Percentiles rank a stretch among this genome's conserved stretches.
phyloP scores from a whole-genome alignment of 805 yeast genomes.

The Wickerhamiella galacta region DNA sequence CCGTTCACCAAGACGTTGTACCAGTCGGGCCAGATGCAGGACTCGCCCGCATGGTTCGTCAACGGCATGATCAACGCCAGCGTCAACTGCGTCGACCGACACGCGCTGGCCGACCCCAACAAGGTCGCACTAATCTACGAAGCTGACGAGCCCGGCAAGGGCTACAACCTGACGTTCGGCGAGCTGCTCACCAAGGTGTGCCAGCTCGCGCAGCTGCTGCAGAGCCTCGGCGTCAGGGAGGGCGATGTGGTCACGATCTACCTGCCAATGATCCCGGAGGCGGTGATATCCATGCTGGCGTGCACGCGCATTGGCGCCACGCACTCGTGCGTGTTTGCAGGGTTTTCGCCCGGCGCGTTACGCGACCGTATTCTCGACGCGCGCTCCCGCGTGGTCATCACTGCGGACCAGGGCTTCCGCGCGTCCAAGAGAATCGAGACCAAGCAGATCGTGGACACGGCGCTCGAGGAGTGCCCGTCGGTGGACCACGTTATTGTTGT shows the following conservation, averaged over 20 bases:
- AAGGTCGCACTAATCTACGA: slow-evolving; percentile 60
- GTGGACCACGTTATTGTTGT: slow-evolving; percentile 76
- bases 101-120: slow-evolving; percentile 74
- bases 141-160: slow-evolving; percentile 76
- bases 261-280: slow-evolving; percentile 95
- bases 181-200: slow-evolving; percentile 74
- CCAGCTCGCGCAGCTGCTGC: slow-evolving; percentile 69
- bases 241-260: slow-evolving; percentile 96
- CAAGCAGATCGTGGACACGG: slow-evolving; percentile 91
- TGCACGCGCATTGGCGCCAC: slow-evolving; percentile 87
- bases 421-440: slow-evolving; percentile 77
- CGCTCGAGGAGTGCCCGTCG: slow-evolving; percentile 48
- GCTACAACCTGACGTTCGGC: slow-evolving; percentile 61
- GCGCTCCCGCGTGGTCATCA: slow-evolving; percentile 66
- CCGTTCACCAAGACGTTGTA: slow-evolving; percentile 44
- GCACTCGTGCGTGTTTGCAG: slow-evolving; percentile 93
- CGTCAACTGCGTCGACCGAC: slow-evolving; percentile 89
- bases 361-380: slow-evolving; percentile 85
- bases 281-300: slow-evolving; percentile 84
- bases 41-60: slow-evolving; percentile 67
- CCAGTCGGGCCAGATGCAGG: slow-evolving; percentile 15
- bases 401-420: slow-evolving; percentile 89
- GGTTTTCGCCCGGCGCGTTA: slow-evolving; percentile 85
- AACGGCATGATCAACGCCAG: slow-evolving; percentile 87
- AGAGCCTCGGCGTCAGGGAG: slow-evolving; percentile 69